These are phyloP conservation scores for Aureobasidium sp. DNA, from an alignment of 2,329 filamentous ascomycete genomes.

Conservation along the genomic window DNA sequence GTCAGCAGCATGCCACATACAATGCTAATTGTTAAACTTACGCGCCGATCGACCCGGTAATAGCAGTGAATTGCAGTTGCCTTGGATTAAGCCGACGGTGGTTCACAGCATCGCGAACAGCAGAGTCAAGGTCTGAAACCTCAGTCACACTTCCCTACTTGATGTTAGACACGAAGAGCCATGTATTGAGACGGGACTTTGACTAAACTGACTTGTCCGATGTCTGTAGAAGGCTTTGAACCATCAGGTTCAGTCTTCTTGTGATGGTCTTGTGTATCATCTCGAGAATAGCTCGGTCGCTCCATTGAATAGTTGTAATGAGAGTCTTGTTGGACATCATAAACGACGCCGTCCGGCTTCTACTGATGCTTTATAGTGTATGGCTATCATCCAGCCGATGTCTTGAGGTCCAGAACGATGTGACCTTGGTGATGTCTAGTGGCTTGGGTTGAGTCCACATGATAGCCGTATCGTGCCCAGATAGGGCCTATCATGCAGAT, in stretches of 20 bases:
- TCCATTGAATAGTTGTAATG: not conserved
- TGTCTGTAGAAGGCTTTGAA: not conserved
- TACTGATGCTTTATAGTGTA: not conserved
- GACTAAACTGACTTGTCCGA: not conserved
- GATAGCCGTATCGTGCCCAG: not conserved
- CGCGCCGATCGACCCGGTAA: constrained; percentile 23
- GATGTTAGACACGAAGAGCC: not conserved
- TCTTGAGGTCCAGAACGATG: not conserved
- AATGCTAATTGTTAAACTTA: not conserved
- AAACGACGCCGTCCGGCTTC: not conserved
- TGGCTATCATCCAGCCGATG: not conserved
- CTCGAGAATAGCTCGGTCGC: not conserved
- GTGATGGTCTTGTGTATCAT: not conserved
- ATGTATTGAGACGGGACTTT: not conserved
- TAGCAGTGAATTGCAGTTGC: constrained; percentile 27
- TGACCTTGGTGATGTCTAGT: not conserved
- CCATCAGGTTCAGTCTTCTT: not conserved
- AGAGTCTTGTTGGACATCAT: not conserved
- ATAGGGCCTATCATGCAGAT: not conserved
- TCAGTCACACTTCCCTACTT: not conserved
- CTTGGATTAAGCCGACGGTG: constrained; percentile 48
- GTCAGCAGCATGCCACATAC: not conserved
- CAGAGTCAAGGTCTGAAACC: not conserved
- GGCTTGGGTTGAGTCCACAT: not conserved
- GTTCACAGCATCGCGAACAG: not conserved